Conservation (phyloP, 441 rosid species). For the Euphorbia celastroides region DNA sequence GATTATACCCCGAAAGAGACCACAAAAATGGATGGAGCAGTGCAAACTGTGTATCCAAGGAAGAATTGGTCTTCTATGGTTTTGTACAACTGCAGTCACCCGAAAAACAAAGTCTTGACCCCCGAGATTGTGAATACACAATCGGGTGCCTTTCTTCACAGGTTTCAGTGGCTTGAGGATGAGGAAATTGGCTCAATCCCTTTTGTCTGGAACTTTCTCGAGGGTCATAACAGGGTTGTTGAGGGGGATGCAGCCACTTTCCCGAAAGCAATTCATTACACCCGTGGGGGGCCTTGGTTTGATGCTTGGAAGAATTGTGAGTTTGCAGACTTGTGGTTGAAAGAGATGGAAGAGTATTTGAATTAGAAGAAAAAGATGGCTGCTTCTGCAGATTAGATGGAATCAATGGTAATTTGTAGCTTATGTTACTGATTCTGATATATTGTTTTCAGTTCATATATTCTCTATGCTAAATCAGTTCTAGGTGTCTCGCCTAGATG, state of each 20-base stretch:
- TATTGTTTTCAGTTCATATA: not conserved
- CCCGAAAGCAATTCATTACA: conserved; percentile 85
- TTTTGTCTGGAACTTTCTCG: conserved; percentile 86
- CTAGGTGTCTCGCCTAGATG: not conserved
- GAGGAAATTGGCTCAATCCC: conserved; percentile 83
- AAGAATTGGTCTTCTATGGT: conserved; percentile 99
- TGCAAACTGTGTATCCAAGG: conserved; percentile 90
- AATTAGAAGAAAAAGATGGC: conserved; percentile 24
- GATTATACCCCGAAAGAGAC: conserved; percentile 88
- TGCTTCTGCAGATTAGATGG: conserved; percentile 17
- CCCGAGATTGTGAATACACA: conserved; percentile 57
- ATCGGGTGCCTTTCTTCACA: conserved; percentile 72
- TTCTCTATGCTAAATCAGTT: conserved; percentile 17
- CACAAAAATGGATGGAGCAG: conserved; percentile 95
- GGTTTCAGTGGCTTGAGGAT: conserved; percentile 94
- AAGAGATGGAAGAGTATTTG: conserved; percentile 59
- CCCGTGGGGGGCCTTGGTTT: conserved; percentile 98
- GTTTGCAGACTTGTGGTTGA: conserved; percentile 88
- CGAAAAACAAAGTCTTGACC: conserved; percentile 65
- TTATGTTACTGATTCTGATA: not conserved
- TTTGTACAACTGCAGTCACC: conserved; percentile 86
- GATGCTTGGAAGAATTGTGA: conserved; percentile 94
- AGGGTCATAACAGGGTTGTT: conserved; percentile 78
- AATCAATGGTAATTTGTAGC: not conserved
- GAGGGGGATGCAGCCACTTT: conserved; percentile 49